Evolutionary conservation across 345 rosid species (phyloP).

Genomic region (Rhodamnia rubescens): DNA sequence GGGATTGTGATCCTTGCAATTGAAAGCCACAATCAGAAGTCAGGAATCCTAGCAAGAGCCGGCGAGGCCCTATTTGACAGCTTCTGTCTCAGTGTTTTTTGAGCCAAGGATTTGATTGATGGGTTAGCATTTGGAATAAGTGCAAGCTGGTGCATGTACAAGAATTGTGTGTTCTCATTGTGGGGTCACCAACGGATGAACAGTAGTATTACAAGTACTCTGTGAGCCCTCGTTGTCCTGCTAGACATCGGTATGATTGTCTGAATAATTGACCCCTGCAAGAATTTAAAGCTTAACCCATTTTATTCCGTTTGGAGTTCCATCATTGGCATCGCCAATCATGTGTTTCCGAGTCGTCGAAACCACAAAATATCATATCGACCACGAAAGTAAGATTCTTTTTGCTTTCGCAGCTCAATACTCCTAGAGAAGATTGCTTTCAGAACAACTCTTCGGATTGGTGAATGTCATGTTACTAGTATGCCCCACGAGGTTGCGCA

Average conservation of each 20-base stretch:
- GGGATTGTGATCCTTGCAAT: background rate
- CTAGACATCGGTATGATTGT: constrained; percentile 6
- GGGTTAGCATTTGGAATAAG: constrained; percentile 35
- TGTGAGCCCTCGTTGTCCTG: background rate
- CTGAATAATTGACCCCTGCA: background rate
- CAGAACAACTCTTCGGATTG: background rate
- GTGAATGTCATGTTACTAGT: background rate
- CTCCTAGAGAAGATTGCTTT: background rate
- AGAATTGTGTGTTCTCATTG: constrained; percentile 14
- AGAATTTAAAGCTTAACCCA: background rate
- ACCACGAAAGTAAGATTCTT: background rate
- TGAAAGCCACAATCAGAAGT: background rate
- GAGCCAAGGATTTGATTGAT: constrained; percentile 40
- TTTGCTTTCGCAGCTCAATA: background rate
- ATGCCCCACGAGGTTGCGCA: background rate
- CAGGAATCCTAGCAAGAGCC: background rate
- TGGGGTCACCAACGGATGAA: constrained; percentile 47
- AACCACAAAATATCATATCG: background rate
- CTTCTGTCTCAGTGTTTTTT: background rate
- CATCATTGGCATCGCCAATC: background rate
- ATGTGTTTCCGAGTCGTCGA: background rate
- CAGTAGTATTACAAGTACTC: constrained; percentile 17
- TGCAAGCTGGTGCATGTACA: constrained; percentile 12
- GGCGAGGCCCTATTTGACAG: background rate
- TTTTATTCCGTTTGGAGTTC: background rate